phyloP scores from a whole-genome alignment of 2,329 filamentous ascomycete genomes.

The Penicillium sp. region DNA sequence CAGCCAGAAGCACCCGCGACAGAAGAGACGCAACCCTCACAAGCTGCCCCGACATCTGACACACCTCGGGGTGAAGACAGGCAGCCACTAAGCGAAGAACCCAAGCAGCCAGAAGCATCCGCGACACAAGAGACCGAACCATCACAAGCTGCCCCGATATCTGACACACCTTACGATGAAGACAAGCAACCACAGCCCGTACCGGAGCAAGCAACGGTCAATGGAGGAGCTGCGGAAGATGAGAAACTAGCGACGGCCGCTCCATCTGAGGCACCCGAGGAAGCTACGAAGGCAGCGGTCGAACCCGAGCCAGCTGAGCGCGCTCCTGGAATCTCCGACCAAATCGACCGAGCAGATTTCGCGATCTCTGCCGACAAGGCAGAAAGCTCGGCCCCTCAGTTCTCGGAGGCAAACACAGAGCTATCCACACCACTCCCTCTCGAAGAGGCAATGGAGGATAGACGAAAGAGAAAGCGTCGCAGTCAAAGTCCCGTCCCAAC shows the following conservation, averaged over 20 bases:
- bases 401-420: slow-evolving; percentile 26
- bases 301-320: slow-evolving; percentile 21
- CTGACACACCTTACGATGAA: background rate
- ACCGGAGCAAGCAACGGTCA: background rate
- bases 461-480: slow-evolving; percentile 63
- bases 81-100: background rate
- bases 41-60: background rate
- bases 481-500: slow-evolving; percentile 59
- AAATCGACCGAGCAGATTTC: slow-evolving; percentile 10
- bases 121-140: background rate
- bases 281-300: slow-evolving; percentile 1
- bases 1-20: slow-evolving; percentile 8
- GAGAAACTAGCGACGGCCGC: background rate
- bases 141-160: background rate
- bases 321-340: slow-evolving; percentile 16
- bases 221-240: background rate
- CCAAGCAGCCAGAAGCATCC: slow-evolving; percentile 7
- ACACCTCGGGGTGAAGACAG: background rate
- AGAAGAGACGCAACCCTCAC: background rate
- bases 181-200: background rate
- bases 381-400: slow-evolving; percentile 16
- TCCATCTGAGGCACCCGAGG: background rate
- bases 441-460: slow-evolving; percentile 48
- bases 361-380: slow-evolving; percentile 20
- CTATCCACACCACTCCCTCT: slow-evolving; percentile 27